Conservation (phyloP, 208 protist species). For the Trichomonas tenax region DNA sequence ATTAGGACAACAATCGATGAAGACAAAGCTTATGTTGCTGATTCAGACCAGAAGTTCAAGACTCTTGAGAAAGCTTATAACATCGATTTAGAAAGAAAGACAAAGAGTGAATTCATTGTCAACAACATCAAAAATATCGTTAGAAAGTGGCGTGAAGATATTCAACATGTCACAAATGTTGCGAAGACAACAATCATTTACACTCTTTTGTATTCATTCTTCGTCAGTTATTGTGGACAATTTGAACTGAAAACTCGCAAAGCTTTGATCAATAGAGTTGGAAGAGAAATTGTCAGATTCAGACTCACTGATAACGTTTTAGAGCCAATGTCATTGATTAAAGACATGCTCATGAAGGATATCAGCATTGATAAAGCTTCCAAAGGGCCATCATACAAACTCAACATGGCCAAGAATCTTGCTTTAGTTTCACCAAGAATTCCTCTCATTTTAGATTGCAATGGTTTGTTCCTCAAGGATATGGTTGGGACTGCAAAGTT, state of each 20-base stretch:
- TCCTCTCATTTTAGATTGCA: neutral
- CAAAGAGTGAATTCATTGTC: neutral
- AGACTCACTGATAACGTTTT: neutral
- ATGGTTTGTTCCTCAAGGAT: neutral
- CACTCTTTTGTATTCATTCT: neutral
- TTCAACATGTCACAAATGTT: neutral
- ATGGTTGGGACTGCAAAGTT: neutral
- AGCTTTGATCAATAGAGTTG: neutral
- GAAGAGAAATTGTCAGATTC: neutral
- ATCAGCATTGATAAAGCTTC: neutral
- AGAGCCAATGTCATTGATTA: neutral
- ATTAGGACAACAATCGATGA: neutral
- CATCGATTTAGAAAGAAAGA: neutral
- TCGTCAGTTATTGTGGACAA: neutral
- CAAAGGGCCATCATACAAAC: neutral
- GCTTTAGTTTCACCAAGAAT: neutral
- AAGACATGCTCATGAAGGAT: neutral
- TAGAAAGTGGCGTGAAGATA: neutral
- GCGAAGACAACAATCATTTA: neutral
- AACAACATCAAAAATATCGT: neutral
- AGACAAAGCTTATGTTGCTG: neutral
- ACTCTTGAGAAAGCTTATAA: neutral
- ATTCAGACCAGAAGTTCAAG: neutral
- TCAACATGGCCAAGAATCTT: neutral
- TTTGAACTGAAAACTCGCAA: neutral